These are phyloP conservation scores for Macadamia integrifolia DNA, from an alignment of 164 flowering plant species.

Conservation along the genomic window DNA sequence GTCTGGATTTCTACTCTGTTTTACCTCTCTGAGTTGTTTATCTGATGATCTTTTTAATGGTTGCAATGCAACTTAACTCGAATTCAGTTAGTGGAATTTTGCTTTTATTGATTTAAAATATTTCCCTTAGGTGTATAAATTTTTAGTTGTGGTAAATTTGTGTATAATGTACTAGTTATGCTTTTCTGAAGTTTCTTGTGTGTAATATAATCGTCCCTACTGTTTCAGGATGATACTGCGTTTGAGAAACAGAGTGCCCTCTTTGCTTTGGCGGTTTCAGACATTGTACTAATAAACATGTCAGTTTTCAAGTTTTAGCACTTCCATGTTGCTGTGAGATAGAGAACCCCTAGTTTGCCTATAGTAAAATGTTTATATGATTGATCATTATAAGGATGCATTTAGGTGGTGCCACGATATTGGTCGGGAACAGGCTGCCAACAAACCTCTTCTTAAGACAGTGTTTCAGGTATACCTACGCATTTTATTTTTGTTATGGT, in stretches of 20 bases:
- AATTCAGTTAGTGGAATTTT: too few relatives aligned
- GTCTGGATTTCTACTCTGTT: too few relatives aligned
- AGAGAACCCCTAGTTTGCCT: conserved; percentile 4
- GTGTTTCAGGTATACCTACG: conserved; percentile 49
- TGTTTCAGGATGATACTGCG: conserved; percentile 58
- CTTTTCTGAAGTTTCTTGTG: not conserved
- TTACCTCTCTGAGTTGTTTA: too few relatives aligned
- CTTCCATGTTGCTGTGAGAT: not conserved
- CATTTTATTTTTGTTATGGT: not conserved
- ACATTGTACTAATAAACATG: conserved; percentile 61
- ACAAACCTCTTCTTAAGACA: conserved; percentile 57
- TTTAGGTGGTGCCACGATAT: conserved; percentile 74
- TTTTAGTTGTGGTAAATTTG: too few relatives aligned
- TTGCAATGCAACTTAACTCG: too few relatives aligned
- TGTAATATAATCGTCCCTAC: not conserved
- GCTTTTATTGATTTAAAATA: not conserved
- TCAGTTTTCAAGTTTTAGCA: conserved; percentile 16
- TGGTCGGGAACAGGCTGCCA: conserved; percentile 68
- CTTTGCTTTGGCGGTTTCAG: conserved; percentile 58
- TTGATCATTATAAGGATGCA: conserved; percentile 2
- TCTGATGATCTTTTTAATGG: too few relatives aligned
- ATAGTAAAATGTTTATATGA: not conserved
- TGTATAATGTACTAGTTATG: not conserved
- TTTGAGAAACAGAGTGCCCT: conserved; percentile 70
- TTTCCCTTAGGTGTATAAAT: too few relatives aligned